Conservation (phyloP, 768 basidiomycete species). For the Boletus insuetus region DNA sequence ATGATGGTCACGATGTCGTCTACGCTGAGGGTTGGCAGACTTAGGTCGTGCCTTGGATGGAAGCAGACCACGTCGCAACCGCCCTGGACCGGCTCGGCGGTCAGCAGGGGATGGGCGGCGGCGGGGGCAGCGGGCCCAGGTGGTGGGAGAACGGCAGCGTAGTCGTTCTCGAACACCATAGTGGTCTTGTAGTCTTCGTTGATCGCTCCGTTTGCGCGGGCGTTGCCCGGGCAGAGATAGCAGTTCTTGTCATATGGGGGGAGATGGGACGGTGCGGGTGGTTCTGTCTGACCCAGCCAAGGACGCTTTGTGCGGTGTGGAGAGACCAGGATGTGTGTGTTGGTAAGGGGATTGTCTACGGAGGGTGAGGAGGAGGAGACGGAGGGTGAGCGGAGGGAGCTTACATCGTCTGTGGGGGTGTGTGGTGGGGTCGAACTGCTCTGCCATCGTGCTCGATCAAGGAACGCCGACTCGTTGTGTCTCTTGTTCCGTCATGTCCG, state of each 20-base stretch:
- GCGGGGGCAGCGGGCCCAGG: slow-evolving; percentile 53
- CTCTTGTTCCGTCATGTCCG: slow-evolving; percentile 20
- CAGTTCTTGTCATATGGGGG: slow-evolving; percentile 70
- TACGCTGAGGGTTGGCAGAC: slow-evolving; percentile 62
- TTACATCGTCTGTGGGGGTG: slow-evolving; percentile 73
- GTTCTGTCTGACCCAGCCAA: slow-evolving; percentile 86
- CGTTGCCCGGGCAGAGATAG: slow-evolving; percentile 87
- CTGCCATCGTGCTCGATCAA: slow-evolving; percentile 19
- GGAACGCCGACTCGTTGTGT: too few relatives aligned
- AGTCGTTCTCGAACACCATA: slow-evolving; percentile 79
- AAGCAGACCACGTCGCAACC: slow-evolving; percentile 88
- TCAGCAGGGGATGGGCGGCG: slow-evolving; percentile 58
- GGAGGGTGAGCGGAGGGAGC: slow-evolving; percentile 18
- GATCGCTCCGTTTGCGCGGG: slow-evolving; percentile 62
- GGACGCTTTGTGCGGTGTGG: slow-evolving; percentile 90
- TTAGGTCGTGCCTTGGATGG: slow-evolving; percentile 82
- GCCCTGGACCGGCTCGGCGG: slow-evolving; percentile 67
- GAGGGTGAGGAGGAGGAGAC: neutral
- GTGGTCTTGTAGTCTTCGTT: slow-evolving; percentile 71
- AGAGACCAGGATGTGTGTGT: slow-evolving; percentile 77
- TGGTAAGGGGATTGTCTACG: slow-evolving; percentile 76
- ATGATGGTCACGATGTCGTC: slow-evolving; percentile 64
- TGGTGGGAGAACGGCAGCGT: slow-evolving; percentile 69
- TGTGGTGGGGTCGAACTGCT: slow-evolving; percentile 52
- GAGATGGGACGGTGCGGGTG: slow-evolving; percentile 49